phyloP scores from a whole-genome alignment of 768 basidiomycete genomes.

The Suillus weaverae region DNA sequence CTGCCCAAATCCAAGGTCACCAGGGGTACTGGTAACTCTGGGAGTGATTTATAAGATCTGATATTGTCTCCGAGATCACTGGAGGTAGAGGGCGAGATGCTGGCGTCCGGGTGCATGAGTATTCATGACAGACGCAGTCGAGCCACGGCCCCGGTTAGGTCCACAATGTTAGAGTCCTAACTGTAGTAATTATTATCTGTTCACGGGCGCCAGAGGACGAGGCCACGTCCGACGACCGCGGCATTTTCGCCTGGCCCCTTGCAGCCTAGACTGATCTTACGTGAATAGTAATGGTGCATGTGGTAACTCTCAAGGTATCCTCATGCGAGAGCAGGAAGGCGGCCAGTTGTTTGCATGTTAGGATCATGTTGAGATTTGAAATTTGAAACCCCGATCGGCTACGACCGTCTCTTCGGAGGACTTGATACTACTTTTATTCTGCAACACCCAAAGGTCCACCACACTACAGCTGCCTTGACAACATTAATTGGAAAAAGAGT shows the following conservation, averaged over 20 bases:
- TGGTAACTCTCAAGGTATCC: neutral
- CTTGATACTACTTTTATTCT: too few species aligned
- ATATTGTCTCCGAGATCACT: conserved; percentile 35
- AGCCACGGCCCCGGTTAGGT: neutral
- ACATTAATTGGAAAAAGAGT: too few species aligned
- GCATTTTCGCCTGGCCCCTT: neutral
- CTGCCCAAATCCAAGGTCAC: conserved; percentile 72
- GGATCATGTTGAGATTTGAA: too few species aligned
- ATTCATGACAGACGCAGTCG: neutral
- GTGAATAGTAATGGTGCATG: neutral
- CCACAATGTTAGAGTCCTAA: too few species aligned
- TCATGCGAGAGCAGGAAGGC: neutral
- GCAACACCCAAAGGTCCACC: too few species aligned
- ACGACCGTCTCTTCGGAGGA: too few species aligned
- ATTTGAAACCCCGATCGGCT: too few species aligned
- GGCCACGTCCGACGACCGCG: neutral
- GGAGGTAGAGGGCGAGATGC: conserved; percentile 33
- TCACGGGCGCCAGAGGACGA: neutral
- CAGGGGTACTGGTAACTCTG: conserved; percentile 19
- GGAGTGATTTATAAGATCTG: conserved; percentile 16
- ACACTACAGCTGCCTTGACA: too few species aligned
- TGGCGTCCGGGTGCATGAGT: conserved; percentile 6
- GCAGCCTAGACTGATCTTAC: neutral
- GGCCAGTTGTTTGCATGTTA: too few species aligned
- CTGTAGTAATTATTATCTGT: neutral